Base-by-base conservation (phyloP, 2,329 filamentous ascomycete genomes). In the Fusarium lyarnte region DNA sequence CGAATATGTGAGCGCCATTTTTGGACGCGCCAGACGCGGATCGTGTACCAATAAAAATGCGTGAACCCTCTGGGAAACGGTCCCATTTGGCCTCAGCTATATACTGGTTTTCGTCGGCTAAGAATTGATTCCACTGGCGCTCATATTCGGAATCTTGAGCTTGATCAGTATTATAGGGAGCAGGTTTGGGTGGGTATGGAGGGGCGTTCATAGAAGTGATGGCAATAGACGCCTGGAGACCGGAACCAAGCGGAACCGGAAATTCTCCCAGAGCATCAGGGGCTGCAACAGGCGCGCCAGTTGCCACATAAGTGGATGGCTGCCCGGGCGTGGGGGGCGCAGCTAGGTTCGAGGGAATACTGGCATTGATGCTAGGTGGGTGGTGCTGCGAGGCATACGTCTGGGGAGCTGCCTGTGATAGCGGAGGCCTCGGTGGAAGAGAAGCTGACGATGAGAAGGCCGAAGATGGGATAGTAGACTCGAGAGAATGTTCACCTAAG, bases 1-100 rank as follows among this genome's bases (percentile, higher is more conserved):
- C 67, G 63, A 84, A 80, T 65, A 70, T 72, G 59, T 66, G 68
- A 74, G 66, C 70, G 72, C 62, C 60, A 25, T 64, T 69, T 72
- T 78, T 77, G 71, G 70, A 74, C 68, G 72, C 74, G 68, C 71
- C 77, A 71, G 75, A 74, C 68, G 70, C 62, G 64, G 69, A 67
- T 68, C 51, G 78, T 88, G 79, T 86, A 94, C 93, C 93, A 79
- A 96, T 93, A 78, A 95, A 95, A 57, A 96, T 87, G 67, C 93
- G 87, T 23, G 93, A 94, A 8, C 91, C 92, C 58, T 90, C 86
- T 0, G 93, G 93, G 77, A 95, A 95, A 70, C 90, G 89, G 76
- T 95, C 92, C 93, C 93, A 95, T 76, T 92, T 90, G 35, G 91
- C 93, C 77, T 95, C 92, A 0, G 90, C 89, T 75, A 94, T 92